Evolutionary conservation across 768 basidiomycete genomes (phyloP).

Genomic region (Royoungia palumana): DNA sequence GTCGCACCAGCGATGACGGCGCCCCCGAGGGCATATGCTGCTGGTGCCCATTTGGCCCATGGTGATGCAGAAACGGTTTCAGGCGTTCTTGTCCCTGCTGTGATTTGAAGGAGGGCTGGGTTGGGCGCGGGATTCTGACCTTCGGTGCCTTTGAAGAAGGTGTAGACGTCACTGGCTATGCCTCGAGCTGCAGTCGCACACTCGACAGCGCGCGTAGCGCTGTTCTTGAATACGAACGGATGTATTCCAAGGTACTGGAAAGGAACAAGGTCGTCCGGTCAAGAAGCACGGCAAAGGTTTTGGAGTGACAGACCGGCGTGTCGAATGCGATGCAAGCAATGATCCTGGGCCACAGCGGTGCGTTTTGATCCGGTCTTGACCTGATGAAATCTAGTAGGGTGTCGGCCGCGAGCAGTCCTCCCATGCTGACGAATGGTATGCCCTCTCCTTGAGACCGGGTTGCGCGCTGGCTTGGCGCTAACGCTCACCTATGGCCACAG

Average conservation of each 20-base stretch:
- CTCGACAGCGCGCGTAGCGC: constrained; percentile 68
- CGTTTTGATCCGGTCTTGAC: constrained; percentile 57
- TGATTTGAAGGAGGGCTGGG: constrained; percentile 30
- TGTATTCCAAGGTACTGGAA: constrained; percentile 82
- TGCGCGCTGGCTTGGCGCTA: constrained; percentile 8
- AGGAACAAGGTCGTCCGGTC: background rate
- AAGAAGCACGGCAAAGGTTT: background rate
- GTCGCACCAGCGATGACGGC: constrained; percentile 78
- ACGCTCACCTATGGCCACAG: constrained; percentile 85
- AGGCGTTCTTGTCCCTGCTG: constrained; percentile 28
- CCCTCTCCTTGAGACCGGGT: background rate
- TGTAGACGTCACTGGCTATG: constrained; percentile 58
- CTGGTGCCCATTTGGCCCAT: constrained; percentile 68
- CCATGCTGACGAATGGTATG: constrained; percentile 70
- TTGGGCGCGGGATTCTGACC: constrained; percentile 29
- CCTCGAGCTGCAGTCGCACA: constrained; percentile 66
- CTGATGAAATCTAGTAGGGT: constrained; percentile 69
- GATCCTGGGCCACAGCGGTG: constrained; percentile 85
- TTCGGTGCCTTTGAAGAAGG: constrained; percentile 50
- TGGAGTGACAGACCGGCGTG: constrained; percentile 64
- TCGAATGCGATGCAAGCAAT: constrained; percentile 85
- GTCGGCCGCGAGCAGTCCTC: constrained; percentile 86
- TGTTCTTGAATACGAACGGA: constrained; percentile 81
- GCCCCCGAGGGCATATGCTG: constrained; percentile 69
- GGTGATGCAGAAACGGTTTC: constrained; percentile 24